Conservation (phyloP, 1,284 basidiomycete species). For the Volvariella surrecta region DNA sequence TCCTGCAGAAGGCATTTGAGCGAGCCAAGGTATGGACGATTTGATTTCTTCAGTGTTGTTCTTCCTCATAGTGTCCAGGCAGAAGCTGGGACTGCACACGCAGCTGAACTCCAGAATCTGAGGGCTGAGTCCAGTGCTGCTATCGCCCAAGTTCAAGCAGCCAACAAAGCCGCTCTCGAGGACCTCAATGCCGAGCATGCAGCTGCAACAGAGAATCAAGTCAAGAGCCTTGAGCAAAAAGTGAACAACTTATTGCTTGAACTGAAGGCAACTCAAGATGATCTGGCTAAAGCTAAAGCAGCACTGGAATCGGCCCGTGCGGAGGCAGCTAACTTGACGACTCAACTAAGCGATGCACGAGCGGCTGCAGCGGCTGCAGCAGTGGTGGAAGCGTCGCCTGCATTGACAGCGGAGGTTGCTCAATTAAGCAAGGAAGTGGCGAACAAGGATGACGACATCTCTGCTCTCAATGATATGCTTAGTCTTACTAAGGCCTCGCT, state of each 20-base stretch:
- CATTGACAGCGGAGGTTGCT: constrained; percentile 46
- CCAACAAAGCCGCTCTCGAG: constrained; percentile 52
- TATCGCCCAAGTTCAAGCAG: constrained; percentile 57
- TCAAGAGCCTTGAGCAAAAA: constrained; percentile 54
- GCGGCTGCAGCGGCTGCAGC: constrained; percentile 35
- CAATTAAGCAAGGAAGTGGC: constrained; percentile 51
- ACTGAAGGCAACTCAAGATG: constrained; percentile 75
- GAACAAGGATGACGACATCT: constrained; percentile 56
- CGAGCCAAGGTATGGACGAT: constrained; percentile 59
- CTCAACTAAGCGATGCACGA: constrained; percentile 57
- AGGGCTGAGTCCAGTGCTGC: constrained; percentile 57
- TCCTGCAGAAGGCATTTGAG: constrained; percentile 63
- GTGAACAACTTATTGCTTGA: constrained; percentile 55
- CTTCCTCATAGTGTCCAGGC: constrained; percentile 28
- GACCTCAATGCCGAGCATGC: constrained; percentile 56
- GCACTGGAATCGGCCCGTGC: constrained; percentile 38
- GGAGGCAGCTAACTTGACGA: constrained; percentile 46
- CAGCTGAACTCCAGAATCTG: constrained; percentile 61
- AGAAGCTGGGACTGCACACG: constrained; percentile 58
- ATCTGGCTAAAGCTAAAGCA: constrained; percentile 66
- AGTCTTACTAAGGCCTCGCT: constrained; percentile 62
- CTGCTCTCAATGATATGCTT: constrained; percentile 50
- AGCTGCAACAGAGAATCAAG: constrained; percentile 44
- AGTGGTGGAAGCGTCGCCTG: constrained; percentile 35
- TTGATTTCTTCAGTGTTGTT: neutral